Percentiles rank a stretch among this genome's conserved stretches.
These are phyloP conservation scores for Chytriomyces sp. DNA, from an alignment of 192 early-diverging fungal species.

Conservation along the genomic window DNA sequence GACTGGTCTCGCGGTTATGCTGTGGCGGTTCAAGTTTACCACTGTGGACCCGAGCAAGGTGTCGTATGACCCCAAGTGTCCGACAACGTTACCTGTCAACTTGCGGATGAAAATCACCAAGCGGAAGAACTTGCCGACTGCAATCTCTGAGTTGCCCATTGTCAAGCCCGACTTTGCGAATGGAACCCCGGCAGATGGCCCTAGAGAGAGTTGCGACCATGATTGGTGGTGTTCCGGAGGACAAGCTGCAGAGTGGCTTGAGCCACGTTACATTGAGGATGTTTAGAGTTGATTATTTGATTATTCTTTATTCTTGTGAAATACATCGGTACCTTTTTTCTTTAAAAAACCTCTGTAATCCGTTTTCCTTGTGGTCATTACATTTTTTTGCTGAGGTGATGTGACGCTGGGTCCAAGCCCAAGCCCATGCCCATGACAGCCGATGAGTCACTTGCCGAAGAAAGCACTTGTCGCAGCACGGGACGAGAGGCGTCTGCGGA, in stretches of 20 bases:
- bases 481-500: too few species aligned
- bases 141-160: too few species aligned
- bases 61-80: conserved; percentile 18
- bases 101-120: conserved; percentile 26
- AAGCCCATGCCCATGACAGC: too few species aligned
- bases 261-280: conserved; percentile 29
- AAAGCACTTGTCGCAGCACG: too few species aligned
- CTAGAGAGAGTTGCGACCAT: conserved; percentile 6
- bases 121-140: conserved; percentile 11
- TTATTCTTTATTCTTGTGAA: too few species aligned
- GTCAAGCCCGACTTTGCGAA: too few species aligned
- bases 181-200: background rate
- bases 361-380: too few species aligned
- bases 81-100: conserved; percentile 35
- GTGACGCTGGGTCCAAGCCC: too few species aligned
- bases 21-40: conserved; percentile 48
- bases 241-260: conserved; percentile 10
- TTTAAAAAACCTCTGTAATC: too few species aligned
- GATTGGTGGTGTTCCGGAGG: conserved; percentile 15
- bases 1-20: conserved; percentile 51
- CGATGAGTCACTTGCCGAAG: too few species aligned
- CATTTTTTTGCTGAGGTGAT: too few species aligned
- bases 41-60: conserved; percentile 18
- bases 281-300: conserved; percentile 41
- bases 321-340: too few species aligned